Evolutionary conservation across 139 green algal genomes (phyloP).

Genomic region (Closterium sp.): DNA sequence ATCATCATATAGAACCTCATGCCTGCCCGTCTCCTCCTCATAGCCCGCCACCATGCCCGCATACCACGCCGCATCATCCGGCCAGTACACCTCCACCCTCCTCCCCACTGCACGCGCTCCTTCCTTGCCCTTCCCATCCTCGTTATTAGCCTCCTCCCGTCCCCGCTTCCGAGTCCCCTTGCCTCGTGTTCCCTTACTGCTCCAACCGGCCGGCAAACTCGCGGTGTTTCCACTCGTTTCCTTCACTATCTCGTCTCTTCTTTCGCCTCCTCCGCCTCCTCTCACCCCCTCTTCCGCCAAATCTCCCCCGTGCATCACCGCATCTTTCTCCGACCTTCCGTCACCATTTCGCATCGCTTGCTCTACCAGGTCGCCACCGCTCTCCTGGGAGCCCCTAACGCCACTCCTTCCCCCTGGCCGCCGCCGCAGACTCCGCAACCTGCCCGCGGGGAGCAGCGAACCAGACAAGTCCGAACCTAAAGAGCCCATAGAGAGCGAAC

Average conservation of each 20-base stretch:
- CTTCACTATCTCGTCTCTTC: not conserved
- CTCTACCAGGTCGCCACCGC: not conserved
- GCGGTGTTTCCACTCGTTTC: not conserved
- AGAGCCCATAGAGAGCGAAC: not conserved
- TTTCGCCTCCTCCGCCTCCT: not conserved
- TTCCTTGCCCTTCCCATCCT: not conserved
- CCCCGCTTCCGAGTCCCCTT: not conserved
- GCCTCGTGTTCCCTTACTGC: not conserved
- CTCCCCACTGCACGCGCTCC: not conserved
- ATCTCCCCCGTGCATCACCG: not conserved
- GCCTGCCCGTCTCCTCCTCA: not conserved
- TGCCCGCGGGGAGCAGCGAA: not conserved
- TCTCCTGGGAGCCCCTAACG: not conserved
- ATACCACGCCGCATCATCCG: conserved; percentile 18
- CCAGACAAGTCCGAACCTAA: not conserved
- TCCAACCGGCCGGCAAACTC: not conserved
- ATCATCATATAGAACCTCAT: conserved; percentile 19
- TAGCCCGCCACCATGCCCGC: not conserved
- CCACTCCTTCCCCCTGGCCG: not conserved
- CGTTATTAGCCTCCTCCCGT: not conserved
- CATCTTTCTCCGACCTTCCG: too few relatives aligned
- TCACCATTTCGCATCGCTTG: not conserved
- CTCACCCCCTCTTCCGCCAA: not conserved
- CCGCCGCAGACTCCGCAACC: not conserved
- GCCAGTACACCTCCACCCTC: conserved; percentile 14